Conservation (phyloP, 2,329 filamentous ascomycete genomes). For the Botryosphaeria dothidea region DNA sequence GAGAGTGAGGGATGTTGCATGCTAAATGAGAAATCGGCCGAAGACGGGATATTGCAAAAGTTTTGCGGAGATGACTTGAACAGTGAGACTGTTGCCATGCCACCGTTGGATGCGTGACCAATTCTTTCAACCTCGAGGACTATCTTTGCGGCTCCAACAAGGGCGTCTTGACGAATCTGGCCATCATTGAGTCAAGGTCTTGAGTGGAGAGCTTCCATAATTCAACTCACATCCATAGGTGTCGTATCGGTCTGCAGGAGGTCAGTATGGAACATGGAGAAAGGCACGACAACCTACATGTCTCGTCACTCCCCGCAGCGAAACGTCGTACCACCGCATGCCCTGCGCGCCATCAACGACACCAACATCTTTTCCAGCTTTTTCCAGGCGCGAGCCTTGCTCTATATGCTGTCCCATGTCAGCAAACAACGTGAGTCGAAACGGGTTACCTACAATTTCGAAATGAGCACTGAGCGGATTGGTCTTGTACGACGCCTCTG, state of each 20-base stretch:
- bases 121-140: constrained; percentile 7
- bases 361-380: constrained; percentile 17
- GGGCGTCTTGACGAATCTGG: too few species aligned
- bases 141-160: neutral
- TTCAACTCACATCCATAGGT: constrained; percentile 10
- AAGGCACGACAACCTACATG: neutral
- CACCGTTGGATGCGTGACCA: neutral
- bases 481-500: too few species aligned
- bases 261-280: neutral
- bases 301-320: neutral
- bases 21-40: constrained; percentile 12
- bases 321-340: constrained; percentile 18
- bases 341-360: constrained; percentile 16
- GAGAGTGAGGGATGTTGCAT: constrained; percentile 3
- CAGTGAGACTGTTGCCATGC: constrained; percentile 9
- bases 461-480: too few species aligned
- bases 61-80: constrained; percentile 3
- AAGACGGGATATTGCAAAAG: constrained; percentile 1
- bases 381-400: constrained; percentile 15
- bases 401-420: too few species aligned
- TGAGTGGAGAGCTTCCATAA: too few species aligned
- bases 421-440: too few species aligned
- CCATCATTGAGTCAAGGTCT: too few species aligned
- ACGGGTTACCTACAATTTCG: too few species aligned
- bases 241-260: neutral